Base-by-base conservation (phyloP, 1,139 yeast genomes). In the Saccharomyces hybrid region DNA sequence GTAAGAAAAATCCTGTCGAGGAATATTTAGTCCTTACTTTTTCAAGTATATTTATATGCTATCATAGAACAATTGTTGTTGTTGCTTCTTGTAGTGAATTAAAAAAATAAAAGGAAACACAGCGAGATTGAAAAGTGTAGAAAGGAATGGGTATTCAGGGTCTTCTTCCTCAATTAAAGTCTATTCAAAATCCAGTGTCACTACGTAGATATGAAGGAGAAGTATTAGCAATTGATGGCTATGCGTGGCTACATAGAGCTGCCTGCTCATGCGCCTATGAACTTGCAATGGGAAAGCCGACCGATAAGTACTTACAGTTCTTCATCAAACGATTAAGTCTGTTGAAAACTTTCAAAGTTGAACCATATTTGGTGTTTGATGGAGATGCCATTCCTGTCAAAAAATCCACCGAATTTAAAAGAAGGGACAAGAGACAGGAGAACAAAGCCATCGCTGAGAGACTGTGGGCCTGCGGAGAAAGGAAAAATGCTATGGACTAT, bases 201-300 rank as follows among this genome's bases (percentile, higher is more conserved):
- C 71, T 91, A 38, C 78, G 79, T 54, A 73, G 79, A 48, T 88
- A 83, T 68, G 72, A 81, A 16, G 97, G 97, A 1, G 78, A 83
- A 64, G 83, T 88, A 0, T 73, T 95, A 49, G 99, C 96, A 0
- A 84, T 95, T 25, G 99, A 95, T 67, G 93, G 96, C 0, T 95
- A 90, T 67, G 93, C 97, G 1, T 95, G 99, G 99, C 78, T 95
- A 9, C 99, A 95, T 70, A 81, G 89, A 57, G 91, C 95, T 2
- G 82, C 88, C 3, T 79, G 86, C 50, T 76, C 89, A 13, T 91
- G 99, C 72, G 88, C 98, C 0, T 82, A 81, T 69, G 97, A 93
- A 53, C 75, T 95, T 50, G 90, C 91, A 11, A 75, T 79, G 55
- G 88, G 83, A 27, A 71, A 74, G 52, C 90, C 91, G 0, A 89